phyloP scores from a whole-genome alignment of 164 flowering plant species.

The Paratinospora sagittata region DNA sequence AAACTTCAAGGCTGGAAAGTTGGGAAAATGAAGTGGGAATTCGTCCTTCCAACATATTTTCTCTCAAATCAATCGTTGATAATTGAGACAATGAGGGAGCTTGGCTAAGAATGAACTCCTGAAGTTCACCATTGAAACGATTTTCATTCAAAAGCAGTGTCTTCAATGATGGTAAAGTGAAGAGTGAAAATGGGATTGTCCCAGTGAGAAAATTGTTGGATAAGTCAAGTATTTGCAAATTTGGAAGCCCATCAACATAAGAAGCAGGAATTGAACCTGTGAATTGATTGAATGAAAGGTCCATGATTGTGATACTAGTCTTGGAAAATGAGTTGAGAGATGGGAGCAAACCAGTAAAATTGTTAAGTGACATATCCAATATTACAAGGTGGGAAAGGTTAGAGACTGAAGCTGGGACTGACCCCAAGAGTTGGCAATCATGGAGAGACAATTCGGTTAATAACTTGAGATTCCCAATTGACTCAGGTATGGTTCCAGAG shows the following conservation, averaged over 20 bases:
- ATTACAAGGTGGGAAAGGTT: constrained; percentile 3
- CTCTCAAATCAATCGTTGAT: not conserved
- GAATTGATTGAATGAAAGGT: too few species aligned
- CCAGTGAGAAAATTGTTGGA: too few species aligned
- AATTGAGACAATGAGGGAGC: not conserved
- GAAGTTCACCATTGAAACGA: not conserved
- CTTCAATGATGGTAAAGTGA: not conserved
- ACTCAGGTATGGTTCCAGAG: constrained; percentile 31
- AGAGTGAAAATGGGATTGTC: too few species aligned
- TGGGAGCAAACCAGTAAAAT: not conserved
- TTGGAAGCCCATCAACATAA: too few species aligned
- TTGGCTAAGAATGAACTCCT: not conserved
- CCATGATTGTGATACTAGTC: too few species aligned
- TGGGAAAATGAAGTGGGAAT: not conserved
- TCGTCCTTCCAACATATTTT: not conserved
- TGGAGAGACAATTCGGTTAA: constrained; percentile 27
- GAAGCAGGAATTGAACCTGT: too few species aligned
- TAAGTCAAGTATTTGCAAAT: too few species aligned
- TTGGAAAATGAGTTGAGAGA: too few species aligned
- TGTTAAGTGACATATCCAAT: not conserved
- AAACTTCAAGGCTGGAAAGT: not conserved
- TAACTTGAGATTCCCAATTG: constrained; percentile 25
- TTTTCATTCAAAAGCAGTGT: not conserved
- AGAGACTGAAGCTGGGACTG: constrained; percentile 29
- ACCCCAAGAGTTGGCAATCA: constrained; percentile 27